Percentiles rank a stretch among this genome's conserved stretches.
phyloP scores from a whole-genome alignment of 192 early-diverging fungal genomes.

The Coemansia sp. region DNA sequence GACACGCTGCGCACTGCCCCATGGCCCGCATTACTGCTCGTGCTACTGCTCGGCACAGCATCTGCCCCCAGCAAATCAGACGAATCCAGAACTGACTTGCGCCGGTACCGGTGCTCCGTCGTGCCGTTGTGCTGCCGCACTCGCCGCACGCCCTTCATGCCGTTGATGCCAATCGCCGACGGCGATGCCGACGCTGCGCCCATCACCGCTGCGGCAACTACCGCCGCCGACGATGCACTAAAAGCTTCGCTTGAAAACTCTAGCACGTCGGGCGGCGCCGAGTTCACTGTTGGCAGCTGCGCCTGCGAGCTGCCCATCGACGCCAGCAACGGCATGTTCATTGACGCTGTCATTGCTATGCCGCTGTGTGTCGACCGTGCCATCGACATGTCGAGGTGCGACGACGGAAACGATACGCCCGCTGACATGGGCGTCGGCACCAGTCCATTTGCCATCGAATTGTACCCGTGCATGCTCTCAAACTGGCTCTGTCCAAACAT shows the following conservation, averaged over 20 bases:
- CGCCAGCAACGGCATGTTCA: constrained; percentile 11
- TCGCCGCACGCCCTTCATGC: constrained; percentile 15
- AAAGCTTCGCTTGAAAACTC: constrained; percentile 38
- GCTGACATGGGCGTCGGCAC: constrained; percentile 43
- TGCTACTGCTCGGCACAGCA: constrained; percentile 15
- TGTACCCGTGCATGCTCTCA: constrained; percentile 21
- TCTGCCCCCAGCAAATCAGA: constrained; percentile 16
- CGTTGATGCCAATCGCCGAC: background rate
- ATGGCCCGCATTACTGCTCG: constrained; percentile 9
- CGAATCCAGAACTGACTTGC: constrained; percentile 45
- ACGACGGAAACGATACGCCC: constrained; percentile 12
- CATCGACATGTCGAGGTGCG: constrained; percentile 15
- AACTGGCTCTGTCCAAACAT: constrained; percentile 26
- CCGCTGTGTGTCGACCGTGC: background rate
- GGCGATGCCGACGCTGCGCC: background rate
- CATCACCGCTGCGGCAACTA: background rate
- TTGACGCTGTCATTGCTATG: constrained; percentile 5
- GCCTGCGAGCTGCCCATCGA: background rate
- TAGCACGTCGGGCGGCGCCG: constrained; percentile 44
- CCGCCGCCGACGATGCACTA: constrained; percentile 5
- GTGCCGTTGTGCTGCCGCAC: constrained; percentile 36
- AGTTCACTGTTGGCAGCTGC: constrained; percentile 21
- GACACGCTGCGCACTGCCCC: constrained; percentile 33
- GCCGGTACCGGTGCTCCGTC: constrained; percentile 55
- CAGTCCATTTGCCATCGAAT: constrained; percentile 5